A percentile compares a stretch with the other conserved stretches of the same genome.
These are phyloP conservation scores for Hylodesmum podocarpum DNA, from an alignment of 306 rosid species.

Conservation along the genomic window DNA sequence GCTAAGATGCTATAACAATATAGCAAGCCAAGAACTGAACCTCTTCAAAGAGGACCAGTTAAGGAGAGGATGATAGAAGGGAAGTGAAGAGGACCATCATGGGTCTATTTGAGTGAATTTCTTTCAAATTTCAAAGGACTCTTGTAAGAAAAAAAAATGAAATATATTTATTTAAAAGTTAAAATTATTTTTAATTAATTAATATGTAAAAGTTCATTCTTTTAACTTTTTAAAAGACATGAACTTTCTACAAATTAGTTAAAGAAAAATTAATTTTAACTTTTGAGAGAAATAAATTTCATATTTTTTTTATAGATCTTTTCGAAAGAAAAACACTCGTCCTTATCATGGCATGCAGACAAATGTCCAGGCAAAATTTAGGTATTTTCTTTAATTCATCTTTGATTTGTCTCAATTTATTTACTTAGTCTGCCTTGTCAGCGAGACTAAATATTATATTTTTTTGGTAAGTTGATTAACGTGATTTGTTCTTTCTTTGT, in stretches of 20 bases:
- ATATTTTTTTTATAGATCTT: too few species aligned
- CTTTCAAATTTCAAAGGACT: too few species aligned
- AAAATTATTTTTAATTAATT: too few species aligned
- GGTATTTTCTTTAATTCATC: neutral
- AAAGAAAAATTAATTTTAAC: too few species aligned
- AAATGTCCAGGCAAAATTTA: slow-evolving; percentile 30
- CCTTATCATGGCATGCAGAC: slow-evolving; percentile 32
- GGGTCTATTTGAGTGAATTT: too few species aligned
- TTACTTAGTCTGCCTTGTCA: neutral
- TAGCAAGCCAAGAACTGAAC: neutral
- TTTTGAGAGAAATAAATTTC: too few species aligned
- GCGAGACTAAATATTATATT: neutral
- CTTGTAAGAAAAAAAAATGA: too few species aligned
- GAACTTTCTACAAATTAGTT: too few species aligned
- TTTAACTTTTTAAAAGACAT: too few species aligned
- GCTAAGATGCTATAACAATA: neutral
- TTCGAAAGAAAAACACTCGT: too few species aligned
- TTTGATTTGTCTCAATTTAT: neutral
- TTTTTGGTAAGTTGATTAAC: neutral
- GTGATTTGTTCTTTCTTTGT: neutral
- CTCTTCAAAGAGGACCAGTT: neutral
- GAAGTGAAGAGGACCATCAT: slow-evolving; percentile 2
- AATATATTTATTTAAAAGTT: too few species aligned
- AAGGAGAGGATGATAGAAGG: neutral
- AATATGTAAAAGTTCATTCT: too few species aligned